Evolutionary conservation across 1,284 basidiomycete species (phyloP), one percentile per base, ranked within the genome.

Genomic region (Pisolithus thermaeus): DNA sequence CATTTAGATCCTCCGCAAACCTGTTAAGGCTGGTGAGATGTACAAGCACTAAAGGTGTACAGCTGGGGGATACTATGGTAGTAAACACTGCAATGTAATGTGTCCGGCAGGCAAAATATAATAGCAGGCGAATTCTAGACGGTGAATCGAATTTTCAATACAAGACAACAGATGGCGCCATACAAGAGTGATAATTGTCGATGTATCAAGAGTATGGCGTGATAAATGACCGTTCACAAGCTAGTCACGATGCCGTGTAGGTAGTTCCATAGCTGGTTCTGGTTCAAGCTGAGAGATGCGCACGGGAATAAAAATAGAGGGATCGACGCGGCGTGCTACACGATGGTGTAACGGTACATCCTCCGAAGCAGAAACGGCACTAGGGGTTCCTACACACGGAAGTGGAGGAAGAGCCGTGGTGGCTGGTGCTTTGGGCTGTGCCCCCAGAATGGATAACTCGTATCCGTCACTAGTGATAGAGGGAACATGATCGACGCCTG

Each of bases 261-360:
- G 61, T 1, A 66, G 42, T 39, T 66, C 67, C 68, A 66, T 69
- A 4, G 56, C 57, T 38, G 68, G 68, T 40, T 70, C 58, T 18
- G 65, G 65, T 39, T 64, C 68, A 14, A 70, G 52, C 36, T 66
- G 65, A 3, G 59, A 63, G 2, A 64, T 70, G 42, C 65, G 65
- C 32, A 70, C 62, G 4, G 65, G 65, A 47, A 47, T 46, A n/a
- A 48, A 56, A n/a, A 44, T 35, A 39, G 65, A 65, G 16, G 64
- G 61, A 12, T 52, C 58, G n/a, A 18, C 32, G 43, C 52, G 59
- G 12, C 35, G 39, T 7, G 11, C 38, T 5, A 11, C 54, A 8
- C 46, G 52, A 43, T 14, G 36, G 55, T 14, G 54, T 16, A 48
- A 32, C 50, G 22, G 52, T 23, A 48, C 11, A n/a, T 49, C 32